Percentiles rank a stretch among this genome's conserved stretches.
These are phyloP conservation scores for Oryza glumipatula DNA, from an alignment of 176 grass and related monocot genomes.

Conservation along the genomic window DNA sequence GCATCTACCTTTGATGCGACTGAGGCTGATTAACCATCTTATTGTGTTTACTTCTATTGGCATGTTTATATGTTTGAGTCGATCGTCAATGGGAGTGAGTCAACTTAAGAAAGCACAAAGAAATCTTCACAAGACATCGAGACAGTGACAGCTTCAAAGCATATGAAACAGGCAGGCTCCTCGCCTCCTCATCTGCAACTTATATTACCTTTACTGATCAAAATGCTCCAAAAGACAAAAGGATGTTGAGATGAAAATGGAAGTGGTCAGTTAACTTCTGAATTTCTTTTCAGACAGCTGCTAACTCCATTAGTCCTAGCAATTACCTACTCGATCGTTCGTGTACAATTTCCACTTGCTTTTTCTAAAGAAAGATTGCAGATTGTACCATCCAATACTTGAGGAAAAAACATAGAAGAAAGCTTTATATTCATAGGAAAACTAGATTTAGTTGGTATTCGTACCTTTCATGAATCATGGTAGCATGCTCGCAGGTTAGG, in stretches of 20 bases:
- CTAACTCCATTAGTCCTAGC: background rate
- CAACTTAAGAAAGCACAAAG: background rate
- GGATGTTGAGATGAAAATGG: too few species aligned
- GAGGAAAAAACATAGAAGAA: background rate
- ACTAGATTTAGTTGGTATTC: background rate
- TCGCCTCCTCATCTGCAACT: background rate
- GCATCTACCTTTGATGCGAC: background rate
- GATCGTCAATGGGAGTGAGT: background rate
- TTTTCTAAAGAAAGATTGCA: background rate
- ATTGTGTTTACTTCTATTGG: background rate
- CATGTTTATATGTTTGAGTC: background rate
- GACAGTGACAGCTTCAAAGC: background rate
- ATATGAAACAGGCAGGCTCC: background rate
- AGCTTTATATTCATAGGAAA: background rate
- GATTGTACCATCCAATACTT: background rate
- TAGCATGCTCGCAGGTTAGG: background rate
- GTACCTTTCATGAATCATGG: background rate
- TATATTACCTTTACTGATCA: background rate
- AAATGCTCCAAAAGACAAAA: background rate
- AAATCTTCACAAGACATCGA: background rate
- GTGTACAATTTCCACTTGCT: background rate
- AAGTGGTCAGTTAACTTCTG: too few species aligned
- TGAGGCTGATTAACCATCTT: background rate
- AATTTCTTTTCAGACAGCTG: too few species aligned
- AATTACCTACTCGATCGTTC: background rate